Base-by-base conservation (phyloP, 352 stramenopile genomes). In the Salisapilia sapeloensis region DNA sequence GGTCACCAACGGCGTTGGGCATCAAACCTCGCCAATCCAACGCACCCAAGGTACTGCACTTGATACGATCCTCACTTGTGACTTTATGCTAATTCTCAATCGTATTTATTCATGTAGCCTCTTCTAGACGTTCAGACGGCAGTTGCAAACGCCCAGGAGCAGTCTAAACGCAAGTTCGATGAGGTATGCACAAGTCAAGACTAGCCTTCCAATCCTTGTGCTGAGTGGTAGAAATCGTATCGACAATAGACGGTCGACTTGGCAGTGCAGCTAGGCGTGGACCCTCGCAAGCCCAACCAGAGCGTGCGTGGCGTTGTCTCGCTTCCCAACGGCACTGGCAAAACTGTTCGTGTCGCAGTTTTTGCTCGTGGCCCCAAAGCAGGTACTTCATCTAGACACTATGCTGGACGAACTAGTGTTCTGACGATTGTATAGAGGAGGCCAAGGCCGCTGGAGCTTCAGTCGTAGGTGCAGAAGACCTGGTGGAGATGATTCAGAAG, bases 391-490 rank as follows among this genome's bases (percentile, higher is more conserved):
- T 31, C 25, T 18, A 3, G 13, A n/a, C 32, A 23, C n/a, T 15
- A 31, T 2, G 25, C n/a, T 27, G 7, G 7, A 38, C 6, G 23
- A 11, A 33, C 44, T 43, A 0, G 37, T 20, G 8, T 4, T 35
- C 6, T 21, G 13, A 8, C 4, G 17, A 16, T 18, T 8, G 20
- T 39, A 35, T 48, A 48, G 82, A 93, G 40, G 80, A 92, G 35
- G 85, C 85, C 29, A 87, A 71, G 47, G 77, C 62, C 28, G 85
- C 85, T 18, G 85, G 85, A 13, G 85, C 85, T 11, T 67, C 71
- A 22, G 75, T 95, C 24, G 83, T 95, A 20, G 85, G 85, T 26
- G 80, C 76, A 11, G 84, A 96, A 33, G 82, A 95, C 40, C 61
- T 95, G 18, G 63, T 95, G 16, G 78, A 92, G 35, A 47, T 66